Evolutionary conservation across 148 eudicot species (phyloP), one percentile per base, ranked within the genome.

Genomic region (Dianthus caryophyllus): DNA sequence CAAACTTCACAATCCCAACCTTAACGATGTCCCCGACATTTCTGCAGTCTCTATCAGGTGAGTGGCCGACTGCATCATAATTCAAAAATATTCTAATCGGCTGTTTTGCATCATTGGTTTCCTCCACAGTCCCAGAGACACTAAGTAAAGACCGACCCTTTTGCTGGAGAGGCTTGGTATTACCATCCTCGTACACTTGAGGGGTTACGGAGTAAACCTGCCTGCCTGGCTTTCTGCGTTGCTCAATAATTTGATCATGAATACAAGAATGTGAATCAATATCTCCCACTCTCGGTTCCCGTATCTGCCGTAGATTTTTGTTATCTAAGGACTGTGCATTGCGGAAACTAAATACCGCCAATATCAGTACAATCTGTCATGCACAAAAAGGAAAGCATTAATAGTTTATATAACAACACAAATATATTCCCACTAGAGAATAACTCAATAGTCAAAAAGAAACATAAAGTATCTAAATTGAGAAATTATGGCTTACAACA

Each of bases 31-130:
- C 90, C 22, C 98, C 97, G 43, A 86, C 87, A 61, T 80, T 84
- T 75, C 76, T 82, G 72, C 98, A 94, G 67, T 94, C 98, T 80
- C 98, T 80, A 72, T 94, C 98, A 49, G 88, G 78, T 2, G 93
- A 94, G 77, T 86, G 97, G 43, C 98, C 98, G 69, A 94, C 98
- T 47, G 98, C 98, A 72, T 94, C 98, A 81, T 94, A 94, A 74
- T 94, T 94, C 77, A 94, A 80, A 77, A 78, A 94, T 70, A 94
- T 94, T 39, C 98, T 86, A 66, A 94, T 94, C 41, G 97, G 97
- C 58, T 80, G 84, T 81, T 83, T 90, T n/a, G 65, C 83, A 77
- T 86, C 81, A 54, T 69, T 72, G 20, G 75, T 73, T n/a, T 69
- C 57, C 67, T 74, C 78, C 9, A 79, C 27, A 54, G 69, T 61